A percentile compares a stretch with the other conserved stretches of the same genome.
Conservation (phyloP, 331 rosid species). For the Stylosanthes scabra region DNA sequence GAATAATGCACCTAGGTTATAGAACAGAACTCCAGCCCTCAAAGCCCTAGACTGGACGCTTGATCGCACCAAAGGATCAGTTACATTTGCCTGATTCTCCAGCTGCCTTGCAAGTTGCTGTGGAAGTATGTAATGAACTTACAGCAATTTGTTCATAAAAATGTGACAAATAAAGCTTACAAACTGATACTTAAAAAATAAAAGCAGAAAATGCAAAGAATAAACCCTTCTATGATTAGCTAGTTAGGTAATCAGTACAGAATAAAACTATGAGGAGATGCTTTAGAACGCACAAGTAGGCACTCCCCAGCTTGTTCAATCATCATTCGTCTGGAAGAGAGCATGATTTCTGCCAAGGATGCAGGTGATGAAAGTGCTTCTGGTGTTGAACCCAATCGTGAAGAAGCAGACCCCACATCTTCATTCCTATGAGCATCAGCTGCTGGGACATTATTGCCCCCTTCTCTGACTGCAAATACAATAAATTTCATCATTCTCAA, state of each 20-base stretch:
- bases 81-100: slow-evolving; percentile 80
- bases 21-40: slow-evolving; percentile 72
- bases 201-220: slow-evolving; percentile 21
- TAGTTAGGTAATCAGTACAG: slow-evolving; percentile 20
- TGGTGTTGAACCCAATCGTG: slow-evolving; percentile 47
- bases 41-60: slow-evolving; percentile 64
- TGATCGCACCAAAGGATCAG: slow-evolving; percentile 66
- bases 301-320: slow-evolving; percentile 74
- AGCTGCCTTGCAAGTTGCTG: slow-evolving; percentile 86
- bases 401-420: slow-evolving; percentile 56
- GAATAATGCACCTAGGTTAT: slow-evolving; percentile 89
- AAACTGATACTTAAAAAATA: slow-evolving; percentile 28
- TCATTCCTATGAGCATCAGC: slow-evolving; percentile 48
- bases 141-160: slow-evolving; percentile 30
- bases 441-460: slow-evolving; percentile 55
- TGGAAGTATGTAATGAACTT: slow-evolving; percentile 36
- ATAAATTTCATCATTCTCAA: slow-evolving; percentile 40
- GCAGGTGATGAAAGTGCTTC: slow-evolving; percentile 79
- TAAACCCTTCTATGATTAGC: slow-evolving; percentile 16
- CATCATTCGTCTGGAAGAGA: slow-evolving; percentile 77
- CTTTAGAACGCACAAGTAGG: slow-evolving; percentile 67
- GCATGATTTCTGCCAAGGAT: slow-evolving; percentile 88
- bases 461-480: slow-evolving; percentile 71
- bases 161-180: slow-evolving; percentile 30
- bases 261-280: slow-evolving; percentile 32